Evolutionary conservation across 495 filamentous ascomycete species (phyloP).

Genomic region (Neurospora sp.): DNA sequence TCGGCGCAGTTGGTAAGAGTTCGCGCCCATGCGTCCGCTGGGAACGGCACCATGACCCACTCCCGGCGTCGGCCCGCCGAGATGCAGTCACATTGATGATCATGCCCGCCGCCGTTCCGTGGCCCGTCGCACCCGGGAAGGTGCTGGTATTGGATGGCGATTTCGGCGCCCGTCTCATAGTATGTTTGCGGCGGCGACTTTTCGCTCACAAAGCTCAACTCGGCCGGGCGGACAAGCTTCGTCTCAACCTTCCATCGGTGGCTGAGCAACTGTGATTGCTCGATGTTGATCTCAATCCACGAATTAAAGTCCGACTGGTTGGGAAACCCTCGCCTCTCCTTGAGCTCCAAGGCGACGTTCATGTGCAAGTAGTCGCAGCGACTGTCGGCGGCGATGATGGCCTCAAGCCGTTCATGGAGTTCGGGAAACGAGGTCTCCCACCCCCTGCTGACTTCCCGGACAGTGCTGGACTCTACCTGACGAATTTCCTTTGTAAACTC

Average conservation of each 20-base stretch:
- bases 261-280: constrained; percentile 29
- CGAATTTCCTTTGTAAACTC: constrained; percentile 35
- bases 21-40: constrained; percentile 37
- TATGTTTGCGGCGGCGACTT: constrained; percentile 18
- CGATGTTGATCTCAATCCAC: constrained; percentile 38
- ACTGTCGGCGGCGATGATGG: constrained; percentile 25
- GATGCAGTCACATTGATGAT: constrained; percentile 18
- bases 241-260: constrained; percentile 42
- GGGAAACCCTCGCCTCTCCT: constrained; percentile 35
- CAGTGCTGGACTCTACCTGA: constrained; percentile 32
- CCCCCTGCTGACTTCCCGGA: constrained; percentile 27
- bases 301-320: constrained; percentile 38
- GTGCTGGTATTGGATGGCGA: constrained; percentile 26
- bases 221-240: constrained; percentile 35
- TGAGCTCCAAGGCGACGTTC: constrained; percentile 36
- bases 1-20: constrained; percentile 36
- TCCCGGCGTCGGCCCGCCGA: constrained; percentile 14
- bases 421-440: constrained; percentile 36
- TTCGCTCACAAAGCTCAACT: constrained; percentile 26
- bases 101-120: constrained; percentile 20
- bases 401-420: constrained; percentile 30
- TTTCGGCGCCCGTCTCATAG: constrained; percentile 26
- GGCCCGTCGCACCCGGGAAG: constrained; percentile 27
- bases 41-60: constrained; percentile 36
- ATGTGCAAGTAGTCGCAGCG: constrained; percentile 45